These are phyloP conservation scores for Haematococcus sp. DNA, from an alignment of 139 green algal species.

Conservation along the genomic window DNA sequence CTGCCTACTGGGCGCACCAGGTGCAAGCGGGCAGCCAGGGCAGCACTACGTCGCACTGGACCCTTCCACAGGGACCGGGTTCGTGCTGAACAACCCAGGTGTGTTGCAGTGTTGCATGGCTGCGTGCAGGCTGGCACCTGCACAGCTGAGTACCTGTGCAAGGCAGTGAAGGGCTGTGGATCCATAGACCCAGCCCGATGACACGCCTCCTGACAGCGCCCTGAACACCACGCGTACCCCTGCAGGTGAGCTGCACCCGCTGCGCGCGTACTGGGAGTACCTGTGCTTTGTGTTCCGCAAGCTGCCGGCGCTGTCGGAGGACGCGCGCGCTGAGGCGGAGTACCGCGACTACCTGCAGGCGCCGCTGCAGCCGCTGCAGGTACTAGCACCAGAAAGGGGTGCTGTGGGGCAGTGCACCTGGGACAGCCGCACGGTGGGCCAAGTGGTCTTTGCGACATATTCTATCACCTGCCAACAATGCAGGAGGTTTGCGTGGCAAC, in stretches of 20 bases:
- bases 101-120: too few relatives aligned
- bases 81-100: slow-evolving; percentile 39
- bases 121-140: too few relatives aligned
- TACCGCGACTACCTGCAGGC: slow-evolving; percentile 93
- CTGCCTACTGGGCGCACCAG: too few relatives aligned
- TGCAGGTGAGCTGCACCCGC: slow-evolving; percentile 44
- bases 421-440: too few relatives aligned
- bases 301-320: slow-evolving; percentile 36
- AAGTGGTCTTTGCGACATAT: too few relatives aligned
- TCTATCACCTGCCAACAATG: not conserved
- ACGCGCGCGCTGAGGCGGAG: slow-evolving; percentile 61
- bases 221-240: too few relatives aligned
- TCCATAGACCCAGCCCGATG: too few relatives aligned
- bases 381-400: not conserved
- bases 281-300: slow-evolving; percentile 86
- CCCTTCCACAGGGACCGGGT: slow-evolving; percentile 7
- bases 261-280: slow-evolving; percentile 91
- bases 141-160: too few relatives aligned
- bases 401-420: not conserved
- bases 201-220: too few relatives aligned
- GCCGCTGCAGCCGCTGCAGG: slow-evolving; percentile 49
- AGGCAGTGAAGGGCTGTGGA: too few relatives aligned
- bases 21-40: not conserved
- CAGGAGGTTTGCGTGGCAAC: too few relatives aligned
- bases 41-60: slow-evolving; percentile 1